Evolutionary conservation across 352 stramenopile genomes (phyloP).

Genomic region (Pythium aquatile): DNA sequence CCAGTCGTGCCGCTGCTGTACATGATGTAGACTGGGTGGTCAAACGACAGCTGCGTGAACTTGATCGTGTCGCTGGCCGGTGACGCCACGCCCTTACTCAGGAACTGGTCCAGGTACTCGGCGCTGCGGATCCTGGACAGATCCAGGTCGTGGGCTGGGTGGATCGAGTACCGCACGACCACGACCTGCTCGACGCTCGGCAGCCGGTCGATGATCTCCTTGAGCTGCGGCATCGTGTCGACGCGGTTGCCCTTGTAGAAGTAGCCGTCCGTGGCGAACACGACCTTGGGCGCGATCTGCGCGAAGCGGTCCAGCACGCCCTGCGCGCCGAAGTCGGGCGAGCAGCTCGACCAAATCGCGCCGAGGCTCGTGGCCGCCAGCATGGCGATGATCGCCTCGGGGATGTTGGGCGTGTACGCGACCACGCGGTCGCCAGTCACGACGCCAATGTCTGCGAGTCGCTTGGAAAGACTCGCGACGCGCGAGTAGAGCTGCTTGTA

Average conservation of each 20-base stretch:
- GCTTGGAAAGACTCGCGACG: slow-evolving; percentile 45
- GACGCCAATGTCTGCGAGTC: slow-evolving; percentile 47
- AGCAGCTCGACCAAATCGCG: slow-evolving; percentile 80
- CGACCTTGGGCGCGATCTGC: slow-evolving; percentile 78
- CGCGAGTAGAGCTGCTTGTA: slow-evolving; percentile 66
- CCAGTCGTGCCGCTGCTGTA: slow-evolving; percentile 86
- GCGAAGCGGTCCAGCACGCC: slow-evolving; percentile 81
- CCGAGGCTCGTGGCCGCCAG: slow-evolving; percentile 67
- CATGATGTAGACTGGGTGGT: slow-evolving; percentile 88
- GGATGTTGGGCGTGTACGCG: slow-evolving; percentile 68
- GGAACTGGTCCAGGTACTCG: slow-evolving; percentile 56
- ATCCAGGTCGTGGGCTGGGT: slow-evolving; percentile 50
- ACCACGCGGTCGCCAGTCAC: slow-evolving; percentile 58
- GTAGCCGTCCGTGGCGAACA: slow-evolving; percentile 74
- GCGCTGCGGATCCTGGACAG: slow-evolving; percentile 53
- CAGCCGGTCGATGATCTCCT: slow-evolving; percentile 59
- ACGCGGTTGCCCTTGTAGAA: slow-evolving; percentile 79
- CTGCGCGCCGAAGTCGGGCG: slow-evolving; percentile 82
- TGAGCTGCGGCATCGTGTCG: slow-evolving; percentile 57
- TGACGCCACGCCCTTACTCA: slow-evolving; percentile 28
- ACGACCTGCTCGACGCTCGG: slow-evolving; percentile 64
- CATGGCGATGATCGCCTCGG: slow-evolving; percentile 74
- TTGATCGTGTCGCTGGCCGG: slow-evolving; percentile 36
- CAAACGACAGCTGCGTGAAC: slow-evolving; percentile 77
- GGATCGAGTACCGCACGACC: slow-evolving; percentile 63